A percentile compares a stretch with the other conserved stretches of the same genome.
Evolutionary conservation across 164 flowering plant genomes (phyloP).

Genomic region (Annona cherimola): DNA sequence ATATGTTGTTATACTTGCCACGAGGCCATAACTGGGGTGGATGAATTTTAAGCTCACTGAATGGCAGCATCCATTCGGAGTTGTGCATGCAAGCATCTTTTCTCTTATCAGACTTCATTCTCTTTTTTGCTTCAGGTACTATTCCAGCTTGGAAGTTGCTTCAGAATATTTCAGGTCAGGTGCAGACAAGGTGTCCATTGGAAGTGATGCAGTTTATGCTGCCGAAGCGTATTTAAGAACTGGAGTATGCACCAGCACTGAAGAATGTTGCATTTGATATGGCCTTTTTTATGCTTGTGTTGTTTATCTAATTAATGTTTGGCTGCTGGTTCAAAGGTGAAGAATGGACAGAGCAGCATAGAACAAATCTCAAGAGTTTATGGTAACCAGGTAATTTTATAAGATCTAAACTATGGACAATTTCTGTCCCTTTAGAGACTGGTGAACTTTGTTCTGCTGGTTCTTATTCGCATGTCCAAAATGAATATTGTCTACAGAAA

Average conservation of each 20-base stretch:
- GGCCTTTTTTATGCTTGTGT: not conserved
- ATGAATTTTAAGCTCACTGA: not conserved
- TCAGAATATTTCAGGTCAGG: constrained; percentile 98
- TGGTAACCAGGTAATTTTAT: constrained; percentile 76
- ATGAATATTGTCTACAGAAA: too few relatives aligned
- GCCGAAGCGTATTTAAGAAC: constrained; percentile 81
- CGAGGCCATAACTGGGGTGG: not conserved
- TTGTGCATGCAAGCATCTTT: constrained; percentile 1
- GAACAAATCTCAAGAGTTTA: constrained; percentile 93
- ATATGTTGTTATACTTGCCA: too few relatives aligned
- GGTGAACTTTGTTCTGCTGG: not conserved
- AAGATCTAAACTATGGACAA: too few relatives aligned
- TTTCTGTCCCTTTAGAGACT: not conserved
- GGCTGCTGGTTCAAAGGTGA: constrained; percentile 42
- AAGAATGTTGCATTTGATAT: not conserved
- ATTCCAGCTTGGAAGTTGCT: constrained; percentile 94
- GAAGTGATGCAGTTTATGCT: constrained; percentile 97
- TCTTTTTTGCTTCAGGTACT: constrained; percentile 42
- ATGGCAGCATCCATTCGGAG: not conserved
- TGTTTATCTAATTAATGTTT: not conserved
- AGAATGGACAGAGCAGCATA: constrained; percentile 82
- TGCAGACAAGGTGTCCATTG: constrained; percentile 95
- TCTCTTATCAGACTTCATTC: not conserved
- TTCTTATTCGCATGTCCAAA: not conserved
- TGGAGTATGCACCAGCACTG: constrained; percentile 44